Evolutionary conservation across 31 red algal species (phyloP), one percentile per base, ranked within the genome.

Genomic region (Odonthalia washingtoniensis): DNA sequence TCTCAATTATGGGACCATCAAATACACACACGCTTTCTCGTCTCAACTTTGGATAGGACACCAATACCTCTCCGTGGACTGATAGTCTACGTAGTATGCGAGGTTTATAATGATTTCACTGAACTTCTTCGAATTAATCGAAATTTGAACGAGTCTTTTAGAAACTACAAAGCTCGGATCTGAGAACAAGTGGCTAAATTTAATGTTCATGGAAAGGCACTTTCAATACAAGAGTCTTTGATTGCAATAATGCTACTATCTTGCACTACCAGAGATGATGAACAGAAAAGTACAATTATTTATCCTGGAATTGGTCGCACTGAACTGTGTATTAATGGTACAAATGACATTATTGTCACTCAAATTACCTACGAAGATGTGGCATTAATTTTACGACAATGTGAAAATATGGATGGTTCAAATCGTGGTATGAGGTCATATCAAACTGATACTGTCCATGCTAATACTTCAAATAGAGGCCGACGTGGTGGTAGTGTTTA

Each of bases 1-100:
- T n/a, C n/a, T n/a, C n/a, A n/a, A n/a, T n/a, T n/a, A n/a, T n/a
- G n/a, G n/a, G n/a, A n/a, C n/a, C n/a, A n/a, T n/a, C n/a, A n/a
- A n/a, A n/a, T n/a, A n/a, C n/a, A n/a, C n/a, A n/a, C n/a, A n/a
- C n/a, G n/a, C n/a, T n/a, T 14, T 21, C 26, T 18, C 73, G 68
- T 75, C 72, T 36, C 0, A 36, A 75, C 36, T 17, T 75, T 42
- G 26, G 31, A 75, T 75, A 42, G 30, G 72, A 75, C 41, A 36
- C 40, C 35, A 5, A 36, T 26, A 38, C 31, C 21, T 21, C 21
- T 14, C 21, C 12, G 49, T 14, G 12, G 21, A 9, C 12, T 14
- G 9, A 21, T 21, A 57, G 9, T 57, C 12, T 57, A 9, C 49
- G 49, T 57, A 14, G 49, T 57, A 9, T 14, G 21, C 49, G 21